Base-by-base conservation (phyloP, 2,329 filamentous ascomycete genomes). In the Exophiala phaeomuriformis region DNA sequence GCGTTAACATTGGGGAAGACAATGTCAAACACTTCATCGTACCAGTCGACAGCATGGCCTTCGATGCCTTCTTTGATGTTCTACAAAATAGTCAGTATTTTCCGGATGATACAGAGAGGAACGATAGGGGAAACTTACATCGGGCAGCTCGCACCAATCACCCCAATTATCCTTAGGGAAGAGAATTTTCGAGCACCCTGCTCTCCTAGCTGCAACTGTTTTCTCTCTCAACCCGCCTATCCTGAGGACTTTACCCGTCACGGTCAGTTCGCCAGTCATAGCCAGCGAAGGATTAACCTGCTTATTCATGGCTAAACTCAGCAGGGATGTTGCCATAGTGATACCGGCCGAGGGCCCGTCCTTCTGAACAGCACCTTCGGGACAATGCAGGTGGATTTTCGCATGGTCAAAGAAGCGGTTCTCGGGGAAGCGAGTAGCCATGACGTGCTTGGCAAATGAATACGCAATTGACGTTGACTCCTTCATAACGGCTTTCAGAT, bases 11-110 rank as follows among this genome's bases (percentile, higher is more conserved):
- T 76, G 36, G 88, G 83, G 76, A 98, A 98, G 63, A 97, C 83
- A 57, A 95, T 78, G 59, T 91, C 81, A 69, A 96, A 97, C 47
- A 98, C 88, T 62, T 98, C 90, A 4, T 80, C 80, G 75, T 97
- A 98, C 93, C 93, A 98, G 66, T 81, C 84, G 12, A 91, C 91
- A 0, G 93, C 86, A 63, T 85, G 87, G 65, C 94, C 93, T 71
- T 95, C 85, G 58, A 98, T 88, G 62, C 90, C 90, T 66, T 95
- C 82, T 74, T 97, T 98, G 76, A 98, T 98, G 68, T 97, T 97
- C 93, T 98, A 68, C 52, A 56, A 76, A 83, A 79, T 90, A 86
- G 77, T 91, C 83, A 47, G 88, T 47, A 45, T 30, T 6, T 12
- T 28, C 39, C 9, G 12, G 12, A 19, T 28, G 5, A 27, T 29